phyloP scores from a whole-genome alignment of 495 filamentous ascomycete genomes.

The Pyrenopolyporus hunteri region DNA sequence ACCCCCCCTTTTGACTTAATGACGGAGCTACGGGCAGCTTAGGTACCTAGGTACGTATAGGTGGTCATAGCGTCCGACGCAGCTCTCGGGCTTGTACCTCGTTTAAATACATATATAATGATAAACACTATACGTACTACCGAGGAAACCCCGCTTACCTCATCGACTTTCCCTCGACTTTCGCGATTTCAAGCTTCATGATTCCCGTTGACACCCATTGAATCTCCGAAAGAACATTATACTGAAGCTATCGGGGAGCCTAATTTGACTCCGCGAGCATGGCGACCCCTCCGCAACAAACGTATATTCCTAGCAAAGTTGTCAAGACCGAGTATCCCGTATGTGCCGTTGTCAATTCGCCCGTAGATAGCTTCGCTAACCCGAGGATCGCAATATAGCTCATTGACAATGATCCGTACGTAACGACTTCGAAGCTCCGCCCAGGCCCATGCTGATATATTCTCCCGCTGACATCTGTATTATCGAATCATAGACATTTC shows the following conservation, averaged over 20 bases:
- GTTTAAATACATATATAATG: not conserved
- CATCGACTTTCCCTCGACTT: constrained; percentile 19
- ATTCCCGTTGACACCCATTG: constrained; percentile 17
- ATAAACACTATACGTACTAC: too few species aligned
- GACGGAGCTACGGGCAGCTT: not conserved
- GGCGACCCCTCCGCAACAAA: constrained; percentile 63
- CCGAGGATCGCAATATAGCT: constrained; percentile 63
- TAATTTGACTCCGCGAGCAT: constrained; percentile 54
- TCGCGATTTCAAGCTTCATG: constrained; percentile 25
- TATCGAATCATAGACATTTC: constrained; percentile 70
- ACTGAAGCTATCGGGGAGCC: constrained; percentile 34
- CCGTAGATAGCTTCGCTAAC: constrained; percentile 5
- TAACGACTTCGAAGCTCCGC: constrained; percentile 17
- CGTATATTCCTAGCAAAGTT: constrained; percentile 76
- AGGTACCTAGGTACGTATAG: not conserved
- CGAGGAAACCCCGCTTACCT: constrained; percentile 39
- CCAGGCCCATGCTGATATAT: not conserved
- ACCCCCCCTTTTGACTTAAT: too few species aligned
- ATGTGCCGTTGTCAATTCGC: constrained; percentile 46
- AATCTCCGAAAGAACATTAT: constrained; percentile 21
- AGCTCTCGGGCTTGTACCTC: not conserved
- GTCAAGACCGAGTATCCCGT: constrained; percentile 81
- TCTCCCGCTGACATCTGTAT: not conserved
- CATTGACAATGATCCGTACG: constrained; percentile 98
- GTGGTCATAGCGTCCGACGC: not conserved